Percentiles rank a stretch among this genome's conserved stretches.
phyloP scores from a whole-genome alignment of 2,329 filamentous ascomycete genomes.

The Fusarium sublunatum region DNA sequence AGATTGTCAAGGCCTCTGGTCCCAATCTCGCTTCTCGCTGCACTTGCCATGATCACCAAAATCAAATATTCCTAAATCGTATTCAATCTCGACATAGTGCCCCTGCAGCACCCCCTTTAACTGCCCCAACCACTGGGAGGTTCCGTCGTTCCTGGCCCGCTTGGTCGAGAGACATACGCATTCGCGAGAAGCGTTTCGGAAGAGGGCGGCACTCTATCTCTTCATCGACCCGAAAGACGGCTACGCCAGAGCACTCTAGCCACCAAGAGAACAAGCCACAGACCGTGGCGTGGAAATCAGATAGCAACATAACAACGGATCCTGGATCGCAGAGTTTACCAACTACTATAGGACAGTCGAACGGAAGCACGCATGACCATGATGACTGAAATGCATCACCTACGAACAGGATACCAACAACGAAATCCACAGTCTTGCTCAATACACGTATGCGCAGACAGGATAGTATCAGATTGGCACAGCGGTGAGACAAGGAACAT shows the following conservation, averaged over 20 bases:
- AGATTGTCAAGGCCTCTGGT: slow-evolving; percentile 42
- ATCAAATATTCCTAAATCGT: slow-evolving; percentile 19
- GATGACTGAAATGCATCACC: slow-evolving; percentile 19
- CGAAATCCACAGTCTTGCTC: not conserved
- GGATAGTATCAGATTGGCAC: not conserved
- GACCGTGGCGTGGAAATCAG: slow-evolving; percentile 14
- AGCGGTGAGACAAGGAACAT: not conserved
- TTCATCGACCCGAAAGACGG: slow-evolving; percentile 6
- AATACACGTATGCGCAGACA: not conserved
- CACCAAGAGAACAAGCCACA: slow-evolving; percentile 6
- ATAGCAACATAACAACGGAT: slow-evolving; percentile 15
- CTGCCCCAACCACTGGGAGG: slow-evolving; percentile 38
- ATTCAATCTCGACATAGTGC: slow-evolving; percentile 24
- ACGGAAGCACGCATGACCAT: slow-evolving; percentile 20
- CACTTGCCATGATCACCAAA: slow-evolving; percentile 33
- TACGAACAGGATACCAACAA: not conserved
- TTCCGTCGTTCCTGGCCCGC: slow-evolving; percentile 35
- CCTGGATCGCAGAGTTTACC: slow-evolving; percentile 25
- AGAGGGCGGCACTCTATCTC: slow-evolving; percentile 7
- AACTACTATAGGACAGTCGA: slow-evolving; percentile 25
- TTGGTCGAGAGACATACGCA: slow-evolving; percentile 6
- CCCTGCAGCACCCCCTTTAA: slow-evolving; percentile 8
- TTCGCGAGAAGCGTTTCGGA: slow-evolving; percentile 13
- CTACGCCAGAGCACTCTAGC: slow-evolving; percentile 6
- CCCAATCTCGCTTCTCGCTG: slow-evolving; percentile 37